These are phyloP conservation scores for Pouteria campechiana DNA, from an alignment of 179 eudicot species.

Conservation along the genomic window DNA sequence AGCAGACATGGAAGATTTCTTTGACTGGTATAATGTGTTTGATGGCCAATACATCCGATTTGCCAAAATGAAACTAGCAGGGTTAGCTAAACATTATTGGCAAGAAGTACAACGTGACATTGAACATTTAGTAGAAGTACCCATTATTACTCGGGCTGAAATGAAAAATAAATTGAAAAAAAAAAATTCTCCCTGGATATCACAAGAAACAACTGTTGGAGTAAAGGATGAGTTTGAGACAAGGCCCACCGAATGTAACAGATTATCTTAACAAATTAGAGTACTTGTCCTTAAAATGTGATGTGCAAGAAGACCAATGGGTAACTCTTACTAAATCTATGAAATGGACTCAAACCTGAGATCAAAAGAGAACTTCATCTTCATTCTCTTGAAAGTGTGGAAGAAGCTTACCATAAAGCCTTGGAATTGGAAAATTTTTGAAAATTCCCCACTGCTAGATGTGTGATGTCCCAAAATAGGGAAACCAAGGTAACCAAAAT, in stretches of 20 bases:
- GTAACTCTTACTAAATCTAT: too few relatives aligned
- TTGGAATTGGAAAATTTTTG: background rate
- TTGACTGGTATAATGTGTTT: background rate
- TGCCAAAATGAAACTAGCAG: constrained; percentile 3
- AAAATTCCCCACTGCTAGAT: background rate
- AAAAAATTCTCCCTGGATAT: background rate
- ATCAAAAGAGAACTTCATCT: background rate
- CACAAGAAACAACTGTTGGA: background rate
- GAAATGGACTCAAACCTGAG: background rate
- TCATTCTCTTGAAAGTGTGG: background rate
- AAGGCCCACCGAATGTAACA: too few relatives aligned
- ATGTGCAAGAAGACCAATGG: background rate
- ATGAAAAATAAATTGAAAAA: background rate
- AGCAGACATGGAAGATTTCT: background rate
- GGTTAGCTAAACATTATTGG: background rate
- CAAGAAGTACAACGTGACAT: background rate
- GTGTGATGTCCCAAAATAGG: background rate
- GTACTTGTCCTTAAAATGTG: background rate
- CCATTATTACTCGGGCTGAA: background rate
- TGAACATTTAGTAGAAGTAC: background rate
- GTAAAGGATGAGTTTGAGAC: background rate
- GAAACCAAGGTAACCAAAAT: background rate
- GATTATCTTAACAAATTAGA: too few relatives aligned
- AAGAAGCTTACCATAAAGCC: background rate
- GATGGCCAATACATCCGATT: background rate